Evolutionary conservation across 768 basidiomycete genomes (phyloP).

Genomic region (Lactifluus hygrophoroides): DNA sequence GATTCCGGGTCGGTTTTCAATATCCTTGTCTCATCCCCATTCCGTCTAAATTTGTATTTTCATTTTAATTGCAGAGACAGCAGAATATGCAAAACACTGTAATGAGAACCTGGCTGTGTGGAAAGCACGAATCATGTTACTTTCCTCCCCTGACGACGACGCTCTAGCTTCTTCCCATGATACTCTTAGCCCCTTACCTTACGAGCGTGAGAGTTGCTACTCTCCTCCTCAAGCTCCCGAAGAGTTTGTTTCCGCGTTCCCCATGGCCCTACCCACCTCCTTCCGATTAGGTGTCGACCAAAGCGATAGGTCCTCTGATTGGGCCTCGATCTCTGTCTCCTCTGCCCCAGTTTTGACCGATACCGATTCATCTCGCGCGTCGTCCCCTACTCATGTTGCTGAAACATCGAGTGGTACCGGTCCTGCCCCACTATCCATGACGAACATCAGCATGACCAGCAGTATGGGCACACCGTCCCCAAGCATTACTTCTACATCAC

Average conservation of each 20-base stretch:
- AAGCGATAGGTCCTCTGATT: conserved; percentile 20
- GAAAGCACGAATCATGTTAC: conserved; percentile 42
- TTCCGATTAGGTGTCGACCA: conserved; percentile 25
- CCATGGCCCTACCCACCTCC: conserved; percentile 44
- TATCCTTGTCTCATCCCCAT: background rate
- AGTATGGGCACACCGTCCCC: conserved; percentile 8
- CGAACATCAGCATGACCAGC: background rate
- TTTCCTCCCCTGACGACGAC: conserved; percentile 26
- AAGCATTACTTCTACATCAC: conserved; percentile 6
- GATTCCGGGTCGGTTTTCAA: conserved; percentile 55
- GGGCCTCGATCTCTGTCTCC: conserved; percentile 12
- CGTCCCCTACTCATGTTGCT: conserved; percentile 18
- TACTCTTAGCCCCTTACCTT: conserved; percentile 12
- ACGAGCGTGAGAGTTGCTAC: conserved; percentile 14
- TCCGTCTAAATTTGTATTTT: background rate
- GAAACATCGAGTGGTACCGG: conserved; percentile 8
- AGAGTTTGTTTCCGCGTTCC: conserved; percentile 46
- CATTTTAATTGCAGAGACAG: conserved; percentile 45
- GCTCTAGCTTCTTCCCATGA: background rate
- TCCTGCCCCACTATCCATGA: conserved; percentile 16
- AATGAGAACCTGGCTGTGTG: conserved; percentile 61
- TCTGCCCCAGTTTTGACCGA: conserved; percentile 12
- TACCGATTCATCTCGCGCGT: conserved; percentile 20
- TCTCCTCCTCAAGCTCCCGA: conserved; percentile 30
- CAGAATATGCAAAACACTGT: conserved; percentile 58